Evolutionary conservation across 2,329 filamentous ascomycete genomes (phyloP).

Genomic region (Dactylellina sp.): DNA sequence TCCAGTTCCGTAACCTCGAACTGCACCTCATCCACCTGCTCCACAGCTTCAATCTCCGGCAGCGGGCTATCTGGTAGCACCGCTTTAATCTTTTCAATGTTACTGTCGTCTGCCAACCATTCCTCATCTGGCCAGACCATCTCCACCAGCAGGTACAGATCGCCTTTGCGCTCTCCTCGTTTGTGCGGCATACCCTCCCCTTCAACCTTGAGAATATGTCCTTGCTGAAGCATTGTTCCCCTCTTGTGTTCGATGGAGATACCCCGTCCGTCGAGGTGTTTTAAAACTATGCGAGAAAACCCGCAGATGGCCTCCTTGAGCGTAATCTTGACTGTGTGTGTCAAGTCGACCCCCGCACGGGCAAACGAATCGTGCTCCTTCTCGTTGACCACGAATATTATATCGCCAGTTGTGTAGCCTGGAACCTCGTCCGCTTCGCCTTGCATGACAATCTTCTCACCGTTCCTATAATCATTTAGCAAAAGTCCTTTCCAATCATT

Average conservation of each 20-base stretch:
- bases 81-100: constrained; percentile 77
- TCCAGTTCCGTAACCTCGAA: constrained; percentile 87
- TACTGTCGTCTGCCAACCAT: constrained; percentile 76
- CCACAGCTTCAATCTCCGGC: constrained; percentile 72
- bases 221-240: constrained; percentile 84
- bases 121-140: constrained; percentile 89
- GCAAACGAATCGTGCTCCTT: constrained; percentile 83
- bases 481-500: background rate
- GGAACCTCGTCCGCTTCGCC: constrained; percentile 89
- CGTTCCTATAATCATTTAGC: constrained; percentile 69
- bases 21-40: constrained; percentile 86
- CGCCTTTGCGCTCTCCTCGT: constrained; percentile 82
- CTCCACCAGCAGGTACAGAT: constrained; percentile 86
- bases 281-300: constrained; percentile 89
- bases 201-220: constrained; percentile 83
- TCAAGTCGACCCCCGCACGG: constrained; percentile 84
- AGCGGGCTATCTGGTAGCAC: constrained; percentile 76
- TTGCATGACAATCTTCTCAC: constrained; percentile 88
- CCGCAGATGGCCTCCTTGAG: constrained; percentile 86
- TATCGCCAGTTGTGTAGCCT: constrained; percentile 74
- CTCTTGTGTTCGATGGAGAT: constrained; percentile 82
- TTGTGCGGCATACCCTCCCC: constrained; percentile 97
- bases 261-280: constrained; percentile 91
- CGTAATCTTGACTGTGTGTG: constrained; percentile 82
- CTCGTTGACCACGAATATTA: constrained; percentile 88